Conservation (phyloP, 495 filamentous ascomycete species). For the Mytilinidion resinicola region DNA sequence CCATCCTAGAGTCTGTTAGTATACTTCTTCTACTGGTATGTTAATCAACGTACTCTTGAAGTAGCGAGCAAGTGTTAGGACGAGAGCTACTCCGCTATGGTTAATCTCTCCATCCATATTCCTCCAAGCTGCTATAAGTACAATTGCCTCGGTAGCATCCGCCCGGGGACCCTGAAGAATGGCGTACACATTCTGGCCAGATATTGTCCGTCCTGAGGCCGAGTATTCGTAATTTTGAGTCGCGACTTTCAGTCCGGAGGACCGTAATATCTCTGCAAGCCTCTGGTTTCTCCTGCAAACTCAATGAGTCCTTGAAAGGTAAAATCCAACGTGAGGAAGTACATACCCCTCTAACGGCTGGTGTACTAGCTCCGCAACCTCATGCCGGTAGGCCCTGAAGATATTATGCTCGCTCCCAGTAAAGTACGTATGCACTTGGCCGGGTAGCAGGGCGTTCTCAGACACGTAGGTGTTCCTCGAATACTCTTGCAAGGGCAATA, state of each 20-base stretch:
- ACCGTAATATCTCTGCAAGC: constrained; percentile 66
- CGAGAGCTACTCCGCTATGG: constrained; percentile 75
- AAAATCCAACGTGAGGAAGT: background rate
- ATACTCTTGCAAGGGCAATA: constrained; percentile 90
- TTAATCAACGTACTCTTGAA: constrained; percentile 61
- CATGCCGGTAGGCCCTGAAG: constrained; percentile 85
- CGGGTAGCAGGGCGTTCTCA: constrained; percentile 91
- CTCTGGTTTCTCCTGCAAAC: constrained; percentile 43
- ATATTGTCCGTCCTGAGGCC: constrained; percentile 61
- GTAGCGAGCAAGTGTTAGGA: constrained; percentile 81
- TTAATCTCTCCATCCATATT: constrained; percentile 78
- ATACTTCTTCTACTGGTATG: background rate
- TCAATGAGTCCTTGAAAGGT: constrained; percentile 5
- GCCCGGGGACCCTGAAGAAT: constrained; percentile 92
- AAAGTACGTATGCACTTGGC: constrained; percentile 97
- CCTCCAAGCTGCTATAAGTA: constrained; percentile 81
- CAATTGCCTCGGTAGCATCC: constrained; percentile 97
- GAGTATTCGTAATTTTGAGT: constrained; percentile 78
- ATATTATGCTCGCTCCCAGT: constrained; percentile 91
- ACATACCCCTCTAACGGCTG: constrained; percentile 27
- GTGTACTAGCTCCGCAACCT: constrained; percentile 46
- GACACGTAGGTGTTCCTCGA: constrained; percentile 92
- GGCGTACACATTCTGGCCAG: constrained; percentile 88
- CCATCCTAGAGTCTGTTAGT: constrained; percentile 55
- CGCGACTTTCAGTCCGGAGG: constrained; percentile 75